Conservation (phyloP, 2,329 filamentous ascomycete genomes). For the Xylariales sp. region DNA sequence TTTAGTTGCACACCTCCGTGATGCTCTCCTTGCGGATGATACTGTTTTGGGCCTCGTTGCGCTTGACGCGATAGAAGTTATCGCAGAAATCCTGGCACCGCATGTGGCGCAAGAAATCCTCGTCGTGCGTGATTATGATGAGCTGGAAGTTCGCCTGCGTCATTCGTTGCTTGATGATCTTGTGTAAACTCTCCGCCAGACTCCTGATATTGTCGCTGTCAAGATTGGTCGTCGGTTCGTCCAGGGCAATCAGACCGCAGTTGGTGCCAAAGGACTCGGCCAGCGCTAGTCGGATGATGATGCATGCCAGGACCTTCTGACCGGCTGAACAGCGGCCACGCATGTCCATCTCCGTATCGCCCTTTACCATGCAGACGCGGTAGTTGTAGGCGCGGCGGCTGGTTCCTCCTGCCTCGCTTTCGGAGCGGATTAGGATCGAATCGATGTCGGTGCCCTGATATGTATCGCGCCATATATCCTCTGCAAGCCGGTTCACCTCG, state of each 20-base stretch:
- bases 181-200: slow-evolving; percentile 76
- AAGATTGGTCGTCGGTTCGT: slow-evolving; percentile 96
- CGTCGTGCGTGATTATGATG: slow-evolving; percentile 98
- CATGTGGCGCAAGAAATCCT: slow-evolving; percentile 92
- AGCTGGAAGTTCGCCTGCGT: slow-evolving; percentile 94
- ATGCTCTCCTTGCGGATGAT: slow-evolving; percentile 70
- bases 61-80: slow-evolving; percentile 80
- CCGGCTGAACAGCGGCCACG: slow-evolving; percentile 93
- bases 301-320: slow-evolving; percentile 92
- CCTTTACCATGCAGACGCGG: slow-evolving; percentile 95
- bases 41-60: slow-evolving; percentile 82
- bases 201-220: slow-evolving; percentile 92
- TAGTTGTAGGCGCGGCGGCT: slow-evolving; percentile 91
- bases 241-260: slow-evolving; percentile 92
- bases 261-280: slow-evolving; percentile 96
- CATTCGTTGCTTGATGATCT: slow-evolving; percentile 79
- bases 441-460: slow-evolving; percentile 98
- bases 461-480: slow-evolving; percentile 93
- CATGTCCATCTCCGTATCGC: slow-evolving; percentile 99
- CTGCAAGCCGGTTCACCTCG: slow-evolving; percentile 91
- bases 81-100: slow-evolving; percentile 90
- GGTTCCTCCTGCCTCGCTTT: slow-evolving; percentile 66
- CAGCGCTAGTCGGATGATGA: slow-evolving; percentile 93
- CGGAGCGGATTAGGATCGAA: slow-evolving; percentile 90
- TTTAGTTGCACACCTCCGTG: slow-evolving; percentile 33